Evolutionary conservation across 768 basidiomycete genomes (phyloP), one percentile per base, ranked within the genome.

Genomic region (Phaffia australis): DNA sequence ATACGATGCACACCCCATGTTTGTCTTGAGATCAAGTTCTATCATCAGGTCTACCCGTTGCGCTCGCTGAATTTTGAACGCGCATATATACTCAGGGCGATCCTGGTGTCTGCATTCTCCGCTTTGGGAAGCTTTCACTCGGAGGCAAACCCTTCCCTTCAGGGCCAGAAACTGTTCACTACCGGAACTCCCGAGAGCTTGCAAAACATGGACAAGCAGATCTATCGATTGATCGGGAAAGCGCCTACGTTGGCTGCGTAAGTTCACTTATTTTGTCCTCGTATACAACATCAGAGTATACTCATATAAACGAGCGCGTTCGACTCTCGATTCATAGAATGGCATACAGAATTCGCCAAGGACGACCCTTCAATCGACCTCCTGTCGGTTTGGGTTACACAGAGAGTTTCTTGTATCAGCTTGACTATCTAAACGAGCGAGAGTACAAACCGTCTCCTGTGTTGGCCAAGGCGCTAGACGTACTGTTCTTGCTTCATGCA

Each of bases 261-360:
- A 27, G 25, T 57, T 57, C 29, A 23, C 3, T 23, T 8, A 7
- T 8, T 27, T 14, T 57, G 9, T 57, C 7, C 8, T 19, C 56
- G 11, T 32, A 11, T 19, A 19, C 8, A 7, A 19, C 25, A 5
- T 23, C 3, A 19, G 7, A 11, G 3, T 19, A 19, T 7, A 23
- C 19, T 27, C 56, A 16, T 5, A 15, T 11, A 18, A 25, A 27
- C 55, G 23, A 27, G 1, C 25, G 2, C 16, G 6, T 6, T 4
- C 57, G 18, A 11, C 19, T 14, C 3, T 11, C 16, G 23, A 14
- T 6, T 18, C 16, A 23, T 72, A 87, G 87, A 2, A 92, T 93
- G 89, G 90, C 91, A 0, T 94, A 92, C 75, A 88, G 91, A 35
- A 83, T 93, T 46, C 86, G 91, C 50, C 89, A 90, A 78, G 91